Conservation (phyloP, 345 rosid species). For the Sonneratia caseolaris region DNA sequence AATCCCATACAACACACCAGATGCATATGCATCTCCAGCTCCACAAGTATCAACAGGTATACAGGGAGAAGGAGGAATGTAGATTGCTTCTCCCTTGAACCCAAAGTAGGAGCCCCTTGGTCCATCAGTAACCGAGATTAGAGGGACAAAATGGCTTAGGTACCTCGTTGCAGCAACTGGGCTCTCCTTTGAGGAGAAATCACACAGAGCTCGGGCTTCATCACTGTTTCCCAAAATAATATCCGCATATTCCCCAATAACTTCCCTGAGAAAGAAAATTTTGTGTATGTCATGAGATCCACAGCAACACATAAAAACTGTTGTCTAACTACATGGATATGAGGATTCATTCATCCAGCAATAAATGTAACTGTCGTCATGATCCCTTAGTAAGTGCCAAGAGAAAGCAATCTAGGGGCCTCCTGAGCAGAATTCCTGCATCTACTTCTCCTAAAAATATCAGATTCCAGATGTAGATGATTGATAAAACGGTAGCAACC, state of each 20-base stretch:
- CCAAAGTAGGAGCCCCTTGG: slow-evolving; percentile 84
- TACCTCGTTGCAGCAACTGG: slow-evolving; percentile 69
- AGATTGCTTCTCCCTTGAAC: slow-evolving; percentile 90
- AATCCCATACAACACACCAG: slow-evolving; percentile 79
- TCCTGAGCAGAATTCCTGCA: not conserved
- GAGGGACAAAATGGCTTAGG: slow-evolving; percentile 80
- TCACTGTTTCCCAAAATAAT: slow-evolving; percentile 77
- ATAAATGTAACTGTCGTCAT: not conserved
- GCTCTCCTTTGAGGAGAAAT: slow-evolving; percentile 62
- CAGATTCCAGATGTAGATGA: not conserved
- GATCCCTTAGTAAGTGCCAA: not conserved
- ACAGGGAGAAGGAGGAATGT: slow-evolving; percentile 74
- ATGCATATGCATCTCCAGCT: slow-evolving; percentile 92
- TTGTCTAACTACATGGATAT: not conserved
- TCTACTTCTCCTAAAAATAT: not conserved
- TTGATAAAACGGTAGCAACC: not conserved
- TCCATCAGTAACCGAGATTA: slow-evolving; percentile 86
- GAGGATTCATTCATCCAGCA: not conserved
- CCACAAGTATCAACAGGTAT: slow-evolving; percentile 81
- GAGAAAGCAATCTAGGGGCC: not conserved
- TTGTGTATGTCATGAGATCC: not conserved
- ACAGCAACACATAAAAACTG: not conserved
- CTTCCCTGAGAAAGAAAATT: slow-evolving; percentile 46
- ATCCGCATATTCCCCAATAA: slow-evolving; percentile 68
- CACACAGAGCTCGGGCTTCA: slow-evolving; percentile 83